Evolutionary conservation across 805 yeast genomes (phyloP).

Genomic region (Ogataea pignaliae): DNA sequence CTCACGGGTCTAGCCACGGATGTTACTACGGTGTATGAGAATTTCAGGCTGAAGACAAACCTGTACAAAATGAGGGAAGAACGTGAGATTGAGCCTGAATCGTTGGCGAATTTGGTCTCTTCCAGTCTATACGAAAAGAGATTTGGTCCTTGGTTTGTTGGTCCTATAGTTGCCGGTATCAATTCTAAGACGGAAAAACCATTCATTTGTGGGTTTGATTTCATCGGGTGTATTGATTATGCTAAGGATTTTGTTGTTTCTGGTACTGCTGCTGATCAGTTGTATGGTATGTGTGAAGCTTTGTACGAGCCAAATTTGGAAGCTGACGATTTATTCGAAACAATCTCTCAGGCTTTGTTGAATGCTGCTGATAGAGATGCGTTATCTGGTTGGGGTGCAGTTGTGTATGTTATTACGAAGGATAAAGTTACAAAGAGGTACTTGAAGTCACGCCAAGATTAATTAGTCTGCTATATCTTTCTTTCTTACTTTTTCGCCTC

Average conservation of each 20-base stretch:
- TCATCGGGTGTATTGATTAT: conserved; percentile 93
- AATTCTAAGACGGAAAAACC: conserved; percentile 80
- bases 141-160: conserved; percentile 94
- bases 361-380: conserved; percentile 98
- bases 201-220: conserved; percentile 91
- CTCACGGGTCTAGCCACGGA: conserved; percentile 95
- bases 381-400: conserved; percentile 97
- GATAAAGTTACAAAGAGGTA: conserved; percentile 86
- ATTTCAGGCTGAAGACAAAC: conserved; percentile 80
- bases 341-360: conserved; percentile 87
- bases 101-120: conserved; percentile 89
- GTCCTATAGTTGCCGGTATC: conserved; percentile 95
- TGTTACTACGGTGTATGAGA: conserved; percentile 78
- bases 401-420: conserved; percentile 85
- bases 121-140: conserved; percentile 86
- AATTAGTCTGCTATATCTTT: conserved; percentile 40
- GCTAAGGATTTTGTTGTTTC: conserved; percentile 92
- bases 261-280: conserved; percentile 96
- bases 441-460: conserved; percentile 94
- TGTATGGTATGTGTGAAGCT: conserved; percentile 98
- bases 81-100: conserved; percentile 85
- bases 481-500: neutral
- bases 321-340: conserved; percentile 94
- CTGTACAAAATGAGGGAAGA: conserved; percentile 89
- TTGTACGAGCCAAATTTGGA: conserved; percentile 90